Base-by-base conservation (phyloP, 305 asterid genomes). In the Solanum hybrid region DNA sequence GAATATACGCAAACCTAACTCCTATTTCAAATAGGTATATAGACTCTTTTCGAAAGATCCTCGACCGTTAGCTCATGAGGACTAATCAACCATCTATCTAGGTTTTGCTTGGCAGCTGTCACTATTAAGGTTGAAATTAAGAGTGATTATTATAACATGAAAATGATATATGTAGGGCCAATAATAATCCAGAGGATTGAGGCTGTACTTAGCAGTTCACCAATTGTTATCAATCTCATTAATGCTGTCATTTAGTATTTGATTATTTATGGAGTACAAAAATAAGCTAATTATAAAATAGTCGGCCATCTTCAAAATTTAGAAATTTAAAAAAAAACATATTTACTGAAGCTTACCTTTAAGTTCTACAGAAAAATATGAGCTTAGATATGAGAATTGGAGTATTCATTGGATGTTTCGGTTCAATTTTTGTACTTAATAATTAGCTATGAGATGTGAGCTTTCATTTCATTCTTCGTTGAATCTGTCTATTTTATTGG, bases 171-270 rank as follows among this genome's bases (percentile, higher is more conserved):
- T 31, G 87, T 84, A 31, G 75, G 88, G 46, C 29, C 36, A 85
- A 12, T 85, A 56, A 20, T 56, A 56, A 32, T 85, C 46, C 88
- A 51, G 34, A 56, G 22, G n/a, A 85, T 6, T 20, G 29, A 56
- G 38, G 11, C 42, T 84, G 88, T 72, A 5, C 13, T 56, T 27
- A 31, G 88, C 88, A 85, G 88, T 32, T 85, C 40, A 56, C 88
- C 88, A 85, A 85, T 56, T 56, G 76, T 56, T 32, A 85, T 85
- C 76, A 85, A 56, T 85, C 76, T 85, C 46, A 85, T 85, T 56
- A 85, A 51, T 56, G 46, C 76, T 84, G 29, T 4, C 87, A 51
- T 29, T 46, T 84, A 51, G 46, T 56, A 60, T 29, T 34, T 17
- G 66, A 4, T 10, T 32, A 9, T 46, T 46, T 31, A 31, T 31